Evolutionary conservation across 1,139 yeast species (phyloP).

Genomic region (Saccharomyces hybrid): DNA sequence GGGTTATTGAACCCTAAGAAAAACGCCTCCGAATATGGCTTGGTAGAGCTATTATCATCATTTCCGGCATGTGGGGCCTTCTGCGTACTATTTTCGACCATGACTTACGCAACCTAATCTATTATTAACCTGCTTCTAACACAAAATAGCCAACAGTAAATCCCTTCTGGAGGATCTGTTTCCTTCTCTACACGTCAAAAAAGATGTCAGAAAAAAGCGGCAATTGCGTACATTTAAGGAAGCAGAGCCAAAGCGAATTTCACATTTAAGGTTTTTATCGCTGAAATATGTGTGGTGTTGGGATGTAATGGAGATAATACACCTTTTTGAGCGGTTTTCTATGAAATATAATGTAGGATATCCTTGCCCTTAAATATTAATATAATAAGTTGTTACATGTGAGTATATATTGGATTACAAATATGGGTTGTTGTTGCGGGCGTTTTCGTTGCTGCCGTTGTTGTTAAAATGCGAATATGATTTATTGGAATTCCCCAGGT

Average conservation of each 20-base stretch:
- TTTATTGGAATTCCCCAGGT: conserved; percentile 9
- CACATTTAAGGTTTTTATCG: background rate
- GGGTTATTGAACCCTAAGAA: background rate
- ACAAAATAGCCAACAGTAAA: background rate
- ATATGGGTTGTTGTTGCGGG: conserved; percentile 4
- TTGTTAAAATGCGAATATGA: conserved; percentile 16
- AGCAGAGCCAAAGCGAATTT: background rate
- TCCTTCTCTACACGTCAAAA: background rate
- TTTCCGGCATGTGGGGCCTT: background rate
- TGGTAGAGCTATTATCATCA: background rate
- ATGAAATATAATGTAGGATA: background rate
- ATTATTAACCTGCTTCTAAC: background rate
- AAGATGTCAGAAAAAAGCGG: background rate
- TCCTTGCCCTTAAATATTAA: background rate
- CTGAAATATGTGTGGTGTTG: background rate
- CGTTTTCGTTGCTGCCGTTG: background rate
- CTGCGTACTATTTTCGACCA: background rate
- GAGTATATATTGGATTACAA: conserved; percentile 4
- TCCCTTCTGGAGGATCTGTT: background rate
- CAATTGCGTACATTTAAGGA: background rate
- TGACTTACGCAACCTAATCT: background rate
- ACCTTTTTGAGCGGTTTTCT: background rate
- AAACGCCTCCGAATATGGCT: background rate
- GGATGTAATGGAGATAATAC: background rate
- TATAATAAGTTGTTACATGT: background rate